These are phyloP conservation scores for Flaveria sonorensis DNA, from an alignment of 129 eudicot species.

Conservation along the genomic window DNA sequence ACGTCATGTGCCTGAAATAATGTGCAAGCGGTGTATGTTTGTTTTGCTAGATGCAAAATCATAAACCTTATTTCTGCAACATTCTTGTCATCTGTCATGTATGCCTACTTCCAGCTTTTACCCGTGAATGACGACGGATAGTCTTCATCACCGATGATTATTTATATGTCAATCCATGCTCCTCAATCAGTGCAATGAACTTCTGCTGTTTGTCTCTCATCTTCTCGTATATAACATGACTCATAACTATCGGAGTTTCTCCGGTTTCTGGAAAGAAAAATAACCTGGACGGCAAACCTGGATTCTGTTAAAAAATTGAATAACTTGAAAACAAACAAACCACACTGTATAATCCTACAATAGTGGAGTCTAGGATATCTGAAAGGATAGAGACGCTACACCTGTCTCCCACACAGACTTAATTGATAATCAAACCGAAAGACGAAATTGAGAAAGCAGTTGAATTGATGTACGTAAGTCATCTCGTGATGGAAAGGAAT, in stretches of 20 bases:
- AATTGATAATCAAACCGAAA: no score
- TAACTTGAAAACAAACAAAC: no score
- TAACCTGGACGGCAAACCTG: conserved; percentile 25
- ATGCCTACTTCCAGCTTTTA: conserved; percentile 24
- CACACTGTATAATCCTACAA: no score
- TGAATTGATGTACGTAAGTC: conserved; percentile 41
- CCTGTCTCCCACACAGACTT: no score
- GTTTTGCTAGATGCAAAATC: no score
- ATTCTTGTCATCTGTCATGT: conserved; percentile 27
- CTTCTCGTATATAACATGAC: conserved; percentile 23
- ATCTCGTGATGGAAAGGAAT: conserved; percentile 31
- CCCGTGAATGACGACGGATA: conserved; percentile 1
- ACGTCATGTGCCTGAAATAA: no score
- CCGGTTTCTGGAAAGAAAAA: conserved; percentile 18
- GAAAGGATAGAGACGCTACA: no score
- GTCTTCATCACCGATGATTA: not conserved
- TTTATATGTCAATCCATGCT: conserved; percentile 24
- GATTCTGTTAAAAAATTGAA: conserved; percentile 23
- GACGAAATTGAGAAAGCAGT: not conserved
- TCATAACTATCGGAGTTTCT: conserved; percentile 31
- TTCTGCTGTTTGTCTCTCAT: conserved; percentile 18
- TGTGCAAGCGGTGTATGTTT: no score
- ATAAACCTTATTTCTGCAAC: conserved; percentile 22
- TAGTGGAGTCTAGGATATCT: no score
- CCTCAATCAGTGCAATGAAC: conserved; percentile 13